A percentile compares a stretch with the other conserved stretches of the same genome.
phyloP scores from a whole-genome alignment of 78 protist species.

The Salpingoeca rosetta region DNA sequence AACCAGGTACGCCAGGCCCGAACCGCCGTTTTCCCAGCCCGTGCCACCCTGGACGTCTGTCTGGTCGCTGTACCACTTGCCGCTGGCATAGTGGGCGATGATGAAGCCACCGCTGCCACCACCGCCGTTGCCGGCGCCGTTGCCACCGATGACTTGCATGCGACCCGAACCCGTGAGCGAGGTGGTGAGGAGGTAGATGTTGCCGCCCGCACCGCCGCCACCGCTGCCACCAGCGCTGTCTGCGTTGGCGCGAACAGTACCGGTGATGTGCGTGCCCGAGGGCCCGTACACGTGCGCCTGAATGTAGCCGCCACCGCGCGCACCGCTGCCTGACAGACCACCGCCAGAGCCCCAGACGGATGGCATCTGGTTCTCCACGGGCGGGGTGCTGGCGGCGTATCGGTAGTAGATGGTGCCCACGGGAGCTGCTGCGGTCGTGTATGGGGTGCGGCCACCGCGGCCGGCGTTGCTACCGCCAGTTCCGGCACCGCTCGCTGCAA shows the following conservation, averaged over 20 bases:
- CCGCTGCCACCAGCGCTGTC: neutral
- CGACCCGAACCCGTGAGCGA: neutral
- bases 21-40: neutral
- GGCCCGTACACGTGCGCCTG: neutral
- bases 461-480: neutral
- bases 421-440: too few species aligned
- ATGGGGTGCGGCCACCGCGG: too few species aligned
- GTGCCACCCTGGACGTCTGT: neutral
- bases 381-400: neutral
- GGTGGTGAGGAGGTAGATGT: neutral
- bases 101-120: conserved; percentile 1
- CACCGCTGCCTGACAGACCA: neutral
- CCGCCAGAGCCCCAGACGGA: neutral
- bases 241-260: neutral
- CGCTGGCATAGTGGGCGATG: neutral
- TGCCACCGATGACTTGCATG: neutral
- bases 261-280: neutral
- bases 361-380: neutral
- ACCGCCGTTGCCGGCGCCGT: neutral
- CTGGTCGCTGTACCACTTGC: too few species aligned
- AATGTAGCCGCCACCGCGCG: neutral
- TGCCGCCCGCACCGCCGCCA: neutral
- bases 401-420: neutral
- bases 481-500: neutral
- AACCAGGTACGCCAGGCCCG: neutral